A percentile compares a stretch with the other conserved stretches of the same genome.
These are phyloP conservation scores for Vitis rotundifolia DNA, from an alignment of 164 flowering plant genomes.

Conservation along the genomic window DNA sequence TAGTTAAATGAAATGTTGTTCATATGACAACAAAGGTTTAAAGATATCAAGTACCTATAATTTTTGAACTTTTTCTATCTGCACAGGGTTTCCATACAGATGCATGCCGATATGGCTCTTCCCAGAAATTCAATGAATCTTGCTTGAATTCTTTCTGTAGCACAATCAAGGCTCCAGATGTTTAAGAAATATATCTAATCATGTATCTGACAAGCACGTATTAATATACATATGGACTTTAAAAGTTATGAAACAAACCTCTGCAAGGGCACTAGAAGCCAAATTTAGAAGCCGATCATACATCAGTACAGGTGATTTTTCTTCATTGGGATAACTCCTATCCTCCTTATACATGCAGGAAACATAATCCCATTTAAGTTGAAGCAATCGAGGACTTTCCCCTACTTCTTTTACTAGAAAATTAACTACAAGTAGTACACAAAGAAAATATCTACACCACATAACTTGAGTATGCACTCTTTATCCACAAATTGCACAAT, in stretches of 20 bases:
- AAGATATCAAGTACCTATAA: constrained; percentile 29
- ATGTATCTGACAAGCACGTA: background rate
- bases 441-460: no score
- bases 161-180: constrained; percentile 9
- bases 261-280: constrained; percentile 66
- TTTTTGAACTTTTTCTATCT: constrained; percentile 26
- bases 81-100: constrained; percentile 87
- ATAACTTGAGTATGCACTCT: no score
- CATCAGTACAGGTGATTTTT: constrained; percentile 46
- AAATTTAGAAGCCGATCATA: constrained; percentile 61
- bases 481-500: no score
- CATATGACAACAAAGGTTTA: background rate
- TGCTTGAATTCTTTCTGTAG: constrained; percentile 54
- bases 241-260: constrained; percentile 41
- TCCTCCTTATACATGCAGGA: constrained; percentile 29
- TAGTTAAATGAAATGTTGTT: background rate
- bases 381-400: background rate
- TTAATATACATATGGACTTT: background rate
- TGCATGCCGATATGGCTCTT: constrained; percentile 58
- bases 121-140: constrained; percentile 51
- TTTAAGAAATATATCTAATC: background rate
- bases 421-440: background rate
- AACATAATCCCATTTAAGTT: background rate
- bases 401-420: background rate
- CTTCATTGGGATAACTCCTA: constrained; percentile 14